Conservation (phyloP, 306 rosid genomes). For the Vigna unguiculata region DNA sequence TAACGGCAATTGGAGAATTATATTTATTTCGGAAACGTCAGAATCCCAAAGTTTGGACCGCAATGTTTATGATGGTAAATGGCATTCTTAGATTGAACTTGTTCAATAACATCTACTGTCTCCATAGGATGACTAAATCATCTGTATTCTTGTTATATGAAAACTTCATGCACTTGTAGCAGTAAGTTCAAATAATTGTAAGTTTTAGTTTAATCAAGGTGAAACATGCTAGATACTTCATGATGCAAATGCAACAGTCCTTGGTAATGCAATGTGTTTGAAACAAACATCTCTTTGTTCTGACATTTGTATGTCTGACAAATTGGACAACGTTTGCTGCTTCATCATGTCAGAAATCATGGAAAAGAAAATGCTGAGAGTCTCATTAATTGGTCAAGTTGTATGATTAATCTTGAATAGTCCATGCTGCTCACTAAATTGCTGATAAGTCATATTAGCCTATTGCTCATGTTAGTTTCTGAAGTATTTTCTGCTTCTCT, state of each 20-base stretch:
- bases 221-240: background rate
- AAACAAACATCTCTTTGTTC: conserved; percentile 7
- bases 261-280: background rate
- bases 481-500: conserved; percentile 32
- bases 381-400: background rate
- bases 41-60: conserved; percentile 86
- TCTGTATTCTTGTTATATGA: conserved; percentile 5
- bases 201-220: background rate
- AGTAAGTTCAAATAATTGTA: conserved; percentile 8
- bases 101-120: background rate
- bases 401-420: background rate
- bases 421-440: conserved; percentile 7
- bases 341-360: conserved; percentile 14
- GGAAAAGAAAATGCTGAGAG: conserved; percentile 10
- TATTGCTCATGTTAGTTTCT: conserved; percentile 24
- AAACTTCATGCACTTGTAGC: conserved; percentile 5
- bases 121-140: background rate
- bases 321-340: background rate
- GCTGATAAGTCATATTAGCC: background rate
- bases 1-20: conserved; percentile 89
- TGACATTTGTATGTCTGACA: conserved; percentile 16
- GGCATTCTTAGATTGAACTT: conserved; percentile 3
- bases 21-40: conserved; percentile 78
- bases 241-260: conserved; percentile 23
- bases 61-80: conserved; percentile 83